These are phyloP conservation scores for Nymphaea thermarum DNA, from an alignment of 164 flowering plant species.

Conservation along the genomic window DNA sequence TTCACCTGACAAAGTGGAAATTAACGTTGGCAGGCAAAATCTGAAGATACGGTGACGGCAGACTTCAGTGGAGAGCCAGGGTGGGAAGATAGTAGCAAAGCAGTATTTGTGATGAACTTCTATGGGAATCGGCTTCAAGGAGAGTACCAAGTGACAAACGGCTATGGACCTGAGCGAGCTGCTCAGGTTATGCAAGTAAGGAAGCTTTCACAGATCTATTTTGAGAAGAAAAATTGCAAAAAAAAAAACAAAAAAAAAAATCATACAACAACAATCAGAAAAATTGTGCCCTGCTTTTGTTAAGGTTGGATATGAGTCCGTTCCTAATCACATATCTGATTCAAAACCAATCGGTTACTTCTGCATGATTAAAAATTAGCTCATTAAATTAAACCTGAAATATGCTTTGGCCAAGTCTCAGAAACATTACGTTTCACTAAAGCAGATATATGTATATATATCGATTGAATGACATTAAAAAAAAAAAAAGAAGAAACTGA, in stretches of 20 bases:
- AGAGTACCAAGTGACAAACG: slow-evolving; percentile 50
- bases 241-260: not conserved
- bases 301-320: not conserved
- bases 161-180: slow-evolving; percentile 40
- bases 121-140: slow-evolving; percentile 15
- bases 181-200: slow-evolving; percentile 33
- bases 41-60: slow-evolving; percentile 31
- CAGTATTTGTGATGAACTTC: slow-evolving; percentile 29
- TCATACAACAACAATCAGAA: not conserved
- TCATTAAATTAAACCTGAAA: no score
- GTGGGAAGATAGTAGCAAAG: slow-evolving; percentile 40
- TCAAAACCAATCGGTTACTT: no score
- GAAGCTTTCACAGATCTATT: not conserved
- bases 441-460: no score
- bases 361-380: no score
- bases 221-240: not conserved
- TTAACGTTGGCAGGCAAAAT: slow-evolving; percentile 15
- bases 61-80: slow-evolving; percentile 24
- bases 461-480: no score
- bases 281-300: not conserved
- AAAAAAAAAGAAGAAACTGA: no score
- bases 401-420: no score
- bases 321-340: no score
- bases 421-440: no score
- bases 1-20: not conserved